phyloP scores from a whole-genome alignment of 176 grass and related monocot genomes.

The Puya raimondii region DNA sequence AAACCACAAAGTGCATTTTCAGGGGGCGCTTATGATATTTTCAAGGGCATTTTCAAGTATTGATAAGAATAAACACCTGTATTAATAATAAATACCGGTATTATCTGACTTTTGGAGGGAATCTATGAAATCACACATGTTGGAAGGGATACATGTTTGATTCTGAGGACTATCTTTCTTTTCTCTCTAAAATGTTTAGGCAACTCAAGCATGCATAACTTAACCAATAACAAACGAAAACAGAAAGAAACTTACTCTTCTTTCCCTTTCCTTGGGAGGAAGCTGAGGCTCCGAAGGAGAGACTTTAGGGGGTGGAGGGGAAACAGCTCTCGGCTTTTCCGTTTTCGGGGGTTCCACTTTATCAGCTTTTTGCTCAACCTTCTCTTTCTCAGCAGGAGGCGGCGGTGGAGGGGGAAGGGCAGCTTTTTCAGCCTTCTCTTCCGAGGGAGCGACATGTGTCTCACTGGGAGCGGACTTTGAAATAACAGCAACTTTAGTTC shows the following conservation, averaged over 20 bases:
- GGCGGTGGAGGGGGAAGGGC: slow-evolving; percentile 27
- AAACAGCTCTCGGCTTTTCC: slow-evolving; percentile 34
- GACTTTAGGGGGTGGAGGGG: slow-evolving; percentile 32
- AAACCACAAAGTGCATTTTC: no score
- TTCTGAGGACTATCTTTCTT: no score
- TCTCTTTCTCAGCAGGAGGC: slow-evolving; percentile 29
- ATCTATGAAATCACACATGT: no score
- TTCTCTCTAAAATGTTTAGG: no score
- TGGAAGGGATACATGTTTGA: no score
- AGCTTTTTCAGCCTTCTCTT: slow-evolving; percentile 66
- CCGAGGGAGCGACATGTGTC: slow-evolving; percentile 89
- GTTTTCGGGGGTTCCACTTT: slow-evolving; percentile 39
- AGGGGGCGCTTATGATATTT: no score
- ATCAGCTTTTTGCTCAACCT: slow-evolving; percentile 1
- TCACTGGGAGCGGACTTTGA: slow-evolving; percentile 74
- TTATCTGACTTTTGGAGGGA: no score
- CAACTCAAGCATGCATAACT: neutral
- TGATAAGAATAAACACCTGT: no score
- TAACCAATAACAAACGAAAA: neutral
- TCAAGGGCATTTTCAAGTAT: no score
- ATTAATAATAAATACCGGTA: no score
- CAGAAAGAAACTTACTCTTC: slow-evolving; percentile 43
- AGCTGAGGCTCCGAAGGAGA: slow-evolving; percentile 88
- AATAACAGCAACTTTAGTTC: slow-evolving; percentile 90
- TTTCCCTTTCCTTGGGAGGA: slow-evolving; percentile 90